A percentile compares a stretch with the other conserved stretches of the same genome.
Conservation (phyloP, 2,329 filamentous ascomycete species). For the Aspergillus latus region DNA sequence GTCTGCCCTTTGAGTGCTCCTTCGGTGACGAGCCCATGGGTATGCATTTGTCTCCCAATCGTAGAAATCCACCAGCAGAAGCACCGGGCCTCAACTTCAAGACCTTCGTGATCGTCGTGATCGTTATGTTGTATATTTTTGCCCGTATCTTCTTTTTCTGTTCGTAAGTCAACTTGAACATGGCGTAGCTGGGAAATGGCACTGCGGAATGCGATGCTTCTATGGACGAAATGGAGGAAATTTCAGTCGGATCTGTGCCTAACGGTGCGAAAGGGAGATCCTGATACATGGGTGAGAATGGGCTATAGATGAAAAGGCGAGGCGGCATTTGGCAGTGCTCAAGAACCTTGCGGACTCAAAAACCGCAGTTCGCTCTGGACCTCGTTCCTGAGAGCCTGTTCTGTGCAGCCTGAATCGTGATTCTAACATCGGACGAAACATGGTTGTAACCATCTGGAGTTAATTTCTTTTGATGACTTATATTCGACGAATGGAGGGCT, state of each 20-base stretch:
- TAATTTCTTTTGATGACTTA: not conserved
- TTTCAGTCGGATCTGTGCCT: too few species aligned
- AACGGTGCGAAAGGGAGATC: too few species aligned
- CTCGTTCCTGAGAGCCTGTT: not conserved
- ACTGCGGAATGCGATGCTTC: too few species aligned
- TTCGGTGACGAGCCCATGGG: constrained; percentile 39
- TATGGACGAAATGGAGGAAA: too few species aligned
- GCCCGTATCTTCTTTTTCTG: not conserved
- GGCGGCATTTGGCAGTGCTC: too few species aligned
- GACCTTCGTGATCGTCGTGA: constrained; percentile 48
- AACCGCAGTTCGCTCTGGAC: too few species aligned
- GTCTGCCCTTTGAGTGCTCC: constrained; percentile 39
- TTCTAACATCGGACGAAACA: not conserved
- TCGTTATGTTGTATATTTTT: constrained; percentile 44
- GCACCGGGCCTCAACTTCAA: constrained; percentile 46
- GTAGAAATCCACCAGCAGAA: constrained; percentile 42
- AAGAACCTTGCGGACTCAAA: too few species aligned
- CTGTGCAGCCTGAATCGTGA: not conserved
- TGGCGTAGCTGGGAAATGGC: too few species aligned
- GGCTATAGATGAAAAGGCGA: too few species aligned
- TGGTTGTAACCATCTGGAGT: not conserved
- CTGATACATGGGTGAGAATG: too few species aligned
- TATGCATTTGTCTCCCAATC: constrained; percentile 38
- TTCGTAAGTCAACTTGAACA: not conserved
- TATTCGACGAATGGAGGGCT: too few species aligned